A percentile compares a stretch with the other conserved stretches of the same genome.
Conservation (phyloP, 768 basidiomycete genomes). For the Tulasnella sp. region DNA sequence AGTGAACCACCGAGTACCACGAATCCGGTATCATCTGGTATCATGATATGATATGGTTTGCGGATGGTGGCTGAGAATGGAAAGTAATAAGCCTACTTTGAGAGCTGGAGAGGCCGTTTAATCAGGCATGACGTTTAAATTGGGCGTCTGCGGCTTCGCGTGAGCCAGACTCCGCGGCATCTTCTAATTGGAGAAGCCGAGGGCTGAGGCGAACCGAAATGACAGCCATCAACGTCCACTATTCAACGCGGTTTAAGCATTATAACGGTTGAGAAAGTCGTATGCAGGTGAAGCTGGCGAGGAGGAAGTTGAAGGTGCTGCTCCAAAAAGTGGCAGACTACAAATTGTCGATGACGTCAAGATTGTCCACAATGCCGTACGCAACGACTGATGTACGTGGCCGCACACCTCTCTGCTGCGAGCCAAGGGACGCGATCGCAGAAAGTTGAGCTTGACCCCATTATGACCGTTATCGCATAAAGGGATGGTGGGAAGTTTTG, state of each 20-base stretch:
- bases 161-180: neutral
- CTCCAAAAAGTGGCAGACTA: too few relatives aligned
- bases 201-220: neutral
- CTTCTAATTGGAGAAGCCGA: neutral
- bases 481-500: too few relatives aligned
- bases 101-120: neutral
- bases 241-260: neutral
- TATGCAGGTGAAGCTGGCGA: too few relatives aligned
- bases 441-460: too few relatives aligned
- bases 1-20: neutral
- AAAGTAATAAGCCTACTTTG: neutral
- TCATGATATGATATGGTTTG: neutral
- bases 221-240: neutral
- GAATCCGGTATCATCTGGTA: neutral
- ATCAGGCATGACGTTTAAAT: neutral
- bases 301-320: neutral
- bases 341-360: too few relatives aligned
- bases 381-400: too few relatives aligned
- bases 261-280: neutral
- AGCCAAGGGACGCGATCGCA: too few relatives aligned
- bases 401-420: too few relatives aligned
- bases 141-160: neutral
- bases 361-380: too few relatives aligned
- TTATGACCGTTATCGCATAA: too few relatives aligned
- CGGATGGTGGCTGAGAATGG: neutral